Base-by-base conservation (phyloP, 2,329 filamentous ascomycete genomes). In the Trichoderma gracile region DNA sequence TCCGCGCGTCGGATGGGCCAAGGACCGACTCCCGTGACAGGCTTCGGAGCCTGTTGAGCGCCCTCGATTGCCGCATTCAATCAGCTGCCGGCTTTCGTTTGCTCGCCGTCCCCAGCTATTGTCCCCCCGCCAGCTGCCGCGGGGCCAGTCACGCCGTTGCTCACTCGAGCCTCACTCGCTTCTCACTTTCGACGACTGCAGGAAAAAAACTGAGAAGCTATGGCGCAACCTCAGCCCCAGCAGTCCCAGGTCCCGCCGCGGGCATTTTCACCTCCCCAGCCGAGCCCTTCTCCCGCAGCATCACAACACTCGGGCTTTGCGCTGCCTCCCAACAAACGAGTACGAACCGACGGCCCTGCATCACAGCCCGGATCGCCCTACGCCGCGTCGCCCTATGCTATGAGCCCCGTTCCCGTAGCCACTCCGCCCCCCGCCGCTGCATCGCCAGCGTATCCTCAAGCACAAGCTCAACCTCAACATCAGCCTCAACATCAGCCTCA, bases 311-410 rank as follows among this genome's bases (percentile, higher is more conserved):
- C 82, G 17, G 78, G 76, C 59, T 89, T 77, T 70, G 73, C 76
- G 66, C 84, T 89, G 55, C 90, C 90, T 55, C 88, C 91, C 17
- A 86, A 84, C 65, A 94, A 95, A 79, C 85, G 90, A 71, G 70
- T 73, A 30, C 72, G 75, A 66, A 74, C 88, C 84, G 74, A 89
- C 58, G 88, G 87, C 64, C 84, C 88, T 40, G 78, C 82, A n/a
- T 88, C 89, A 30, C 87, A 89, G 69, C 88, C 89, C 65, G 82
- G 79, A 57, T 90, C 87, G 40, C 86, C 86, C 0, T 87, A 87
- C 72, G 79, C 81, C 68, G 75, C 79, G 69, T 81, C 85, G 67
- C 77, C 82, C 69, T 84, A 81, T 69, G 76, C 76, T 8, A 76
- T 80, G 68, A 82, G 81, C 63, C 83, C 83, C 21, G 75, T 74